Evolutionary conservation across 1,284 basidiomycete genomes (phyloP), one percentile per base, ranked within the genome.

Genomic region (Trichosporon faecale): DNA sequence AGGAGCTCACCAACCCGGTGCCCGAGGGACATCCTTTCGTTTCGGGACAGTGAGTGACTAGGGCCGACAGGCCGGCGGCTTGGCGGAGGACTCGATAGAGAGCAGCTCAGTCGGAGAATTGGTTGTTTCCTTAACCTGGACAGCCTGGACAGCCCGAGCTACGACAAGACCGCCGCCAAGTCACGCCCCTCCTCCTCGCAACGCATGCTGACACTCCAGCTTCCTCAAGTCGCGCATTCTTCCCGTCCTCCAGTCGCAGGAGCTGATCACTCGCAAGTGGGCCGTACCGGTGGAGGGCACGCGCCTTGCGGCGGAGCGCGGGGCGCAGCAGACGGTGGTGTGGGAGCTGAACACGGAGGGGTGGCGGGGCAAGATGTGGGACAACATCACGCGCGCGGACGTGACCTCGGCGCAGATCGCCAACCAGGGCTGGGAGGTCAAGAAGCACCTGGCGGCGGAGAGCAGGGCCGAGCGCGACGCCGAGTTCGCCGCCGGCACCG

Each of bases 161-260:
- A n/a, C n/a, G n/a, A n/a, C n/a, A n/a, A n/a, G n/a, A n/a, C n/a
- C n/a, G 31, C 31, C 31, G 9, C 9, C 4, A 3, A 33, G 31
- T 33, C 31, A 4, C 31, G 31, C 3, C 9, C 31, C 4, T 33
- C 31, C 31, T 33, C 31, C 31, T 33, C n/a, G n/a, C n/a, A n/a
- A n/a, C n/a, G n/a, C n/a, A n/a, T 33, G 49, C 66, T 71, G 16
- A 73, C 72, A 1, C 18, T 37, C 12, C 69, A 83, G 82, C 1
- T 79, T 72, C 73, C 69, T 83, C 23, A 83, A 83, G 73, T 73
- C 71, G 11, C 77, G 76, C 21, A 76, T 83, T 49, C 71, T 83
- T 2, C 77, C 79, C 23, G 70, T 76, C 11, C 76, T 83, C 21
- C 67, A 72, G 49, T 77, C 78, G 0, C 78, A 80, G 66, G 67